Percentiles rank a stretch among this genome's conserved stretches.
Conservation (phyloP, 768 basidiomycete species). For the Serpula lacrymans region DNA sequence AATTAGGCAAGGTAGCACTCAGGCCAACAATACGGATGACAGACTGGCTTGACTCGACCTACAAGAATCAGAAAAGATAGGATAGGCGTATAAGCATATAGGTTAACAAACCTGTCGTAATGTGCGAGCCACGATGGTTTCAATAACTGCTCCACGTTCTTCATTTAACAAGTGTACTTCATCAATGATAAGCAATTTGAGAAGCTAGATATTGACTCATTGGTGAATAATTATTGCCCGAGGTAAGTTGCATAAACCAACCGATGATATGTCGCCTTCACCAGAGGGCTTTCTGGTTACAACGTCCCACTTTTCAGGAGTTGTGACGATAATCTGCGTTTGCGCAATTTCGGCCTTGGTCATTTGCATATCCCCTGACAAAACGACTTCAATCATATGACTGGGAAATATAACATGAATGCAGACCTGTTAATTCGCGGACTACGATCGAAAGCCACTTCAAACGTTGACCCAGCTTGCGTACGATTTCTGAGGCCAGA, state of each 20-base stretch:
- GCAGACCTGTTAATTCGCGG: slow-evolving; percentile 82
- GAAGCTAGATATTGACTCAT: slow-evolving; percentile 9
- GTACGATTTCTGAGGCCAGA: slow-evolving; percentile 89
- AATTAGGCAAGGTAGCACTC: slow-evolving; percentile 96
- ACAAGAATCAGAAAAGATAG: slow-evolving; percentile 1
- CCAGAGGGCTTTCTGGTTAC: slow-evolving; percentile 96
- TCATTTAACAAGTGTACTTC: slow-evolving; percentile 97
- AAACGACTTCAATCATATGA: not conserved
- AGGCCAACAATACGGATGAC: slow-evolving; percentile 95
- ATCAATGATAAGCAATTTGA: slow-evolving; percentile 95
- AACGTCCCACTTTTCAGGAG: slow-evolving; percentile 99
- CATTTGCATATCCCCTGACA: slow-evolving; percentile 88
- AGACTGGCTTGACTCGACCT: slow-evolving; percentile 97
- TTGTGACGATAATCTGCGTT: slow-evolving; percentile 98
- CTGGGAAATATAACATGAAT: not conserved
- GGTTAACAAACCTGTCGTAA: slow-evolving; percentile 66
- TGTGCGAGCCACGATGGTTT: slow-evolving; percentile 96
- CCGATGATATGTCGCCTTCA: slow-evolving; percentile 94
- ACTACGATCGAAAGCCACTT: slow-evolving; percentile 86
- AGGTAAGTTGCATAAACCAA: slow-evolving; percentile 32
- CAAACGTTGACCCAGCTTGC: slow-evolving; percentile 87
- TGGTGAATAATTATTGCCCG: not conserved
- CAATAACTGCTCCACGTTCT: slow-evolving; percentile 96
- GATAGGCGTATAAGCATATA: not conserved
- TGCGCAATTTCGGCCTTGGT: slow-evolving; percentile 90